Base-by-base conservation (phyloP, 192 early-diverging fungal genomes). In the Rhizophlyctis rosea region DNA sequence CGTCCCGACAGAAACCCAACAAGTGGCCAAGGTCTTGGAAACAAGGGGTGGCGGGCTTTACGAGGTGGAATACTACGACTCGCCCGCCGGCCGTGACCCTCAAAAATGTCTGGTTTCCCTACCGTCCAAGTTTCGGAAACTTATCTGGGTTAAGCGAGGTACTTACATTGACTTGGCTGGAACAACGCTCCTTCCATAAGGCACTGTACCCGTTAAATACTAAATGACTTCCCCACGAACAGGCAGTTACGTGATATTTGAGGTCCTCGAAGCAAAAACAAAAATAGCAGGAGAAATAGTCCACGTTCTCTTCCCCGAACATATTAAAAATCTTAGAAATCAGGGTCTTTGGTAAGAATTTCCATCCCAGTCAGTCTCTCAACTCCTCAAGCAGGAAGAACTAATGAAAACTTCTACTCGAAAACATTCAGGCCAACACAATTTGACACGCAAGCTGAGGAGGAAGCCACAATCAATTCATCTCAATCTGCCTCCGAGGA, bases 71-170 rank as follows among this genome's bases (percentile, higher is more conserved):
- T 54, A 34, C 28, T 18, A n/a, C 28, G 48, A 4, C 1, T 29
- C n/a, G 14, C 14, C 7, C 11, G 5, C 50, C 16, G 4, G 9
- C 49, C 9, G 69, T 0, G 75, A 87, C 28, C 73, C 73, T 9
- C 64, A 54, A 13, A 79, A 77, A 13, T 81, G 80, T 23, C 77
- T 93, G 31, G 89, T 81, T 34, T 82, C 78, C 52, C 66, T 93
- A 52, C 91, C 89, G 16, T 86, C 88, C 31, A 85, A 80, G 67
- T 93, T 86, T 76, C 85, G 89, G 49, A 91, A 83, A 64, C 67
- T 88, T 13, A 80, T 93, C 51, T 93, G 91, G 91, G 87, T 93
- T 32, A 90, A 89, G 71, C 74, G 87, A 72, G 90, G 90, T 81
- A 73, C 61, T 55, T 77, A 33, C n/a, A 1, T 36, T 18, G 44